Percentiles rank a stretch among this genome's conserved stretches.
phyloP scores from a whole-genome alignment of 2,329 filamentous ascomycete species.

The Fonsecaea monophora region DNA sequence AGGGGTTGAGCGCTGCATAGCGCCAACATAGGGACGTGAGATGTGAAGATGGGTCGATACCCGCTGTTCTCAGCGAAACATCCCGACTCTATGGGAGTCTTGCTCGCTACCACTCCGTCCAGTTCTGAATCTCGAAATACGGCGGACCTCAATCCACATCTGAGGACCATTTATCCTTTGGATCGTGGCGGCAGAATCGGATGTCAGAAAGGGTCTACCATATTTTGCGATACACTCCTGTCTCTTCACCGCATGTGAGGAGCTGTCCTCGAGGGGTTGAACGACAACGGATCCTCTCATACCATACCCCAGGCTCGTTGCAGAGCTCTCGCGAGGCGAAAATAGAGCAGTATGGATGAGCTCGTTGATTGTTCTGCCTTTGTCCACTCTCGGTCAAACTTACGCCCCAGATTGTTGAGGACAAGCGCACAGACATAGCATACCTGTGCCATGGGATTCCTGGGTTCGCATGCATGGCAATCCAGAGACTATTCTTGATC shows the following conservation, averaged over 20 bases:
- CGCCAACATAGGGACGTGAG: not conserved
- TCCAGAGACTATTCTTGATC: too few relatives aligned
- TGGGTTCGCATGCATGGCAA: too few relatives aligned
- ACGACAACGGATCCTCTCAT: not conserved
- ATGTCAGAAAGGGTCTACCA: not conserved
- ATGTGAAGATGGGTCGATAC: not conserved
- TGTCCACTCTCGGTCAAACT: conserved; percentile 39
- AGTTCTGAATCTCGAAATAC: not conserved
- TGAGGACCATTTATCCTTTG: not conserved
- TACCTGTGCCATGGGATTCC: too few relatives aligned
- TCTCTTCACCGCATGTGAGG: not conserved
- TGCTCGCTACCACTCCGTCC: not conserved
- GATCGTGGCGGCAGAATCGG: not conserved
- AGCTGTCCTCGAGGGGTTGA: not conserved
- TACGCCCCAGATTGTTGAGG: conserved; percentile 41
- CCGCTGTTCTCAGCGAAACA: not conserved
- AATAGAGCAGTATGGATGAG: not conserved
- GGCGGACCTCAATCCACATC: not conserved
- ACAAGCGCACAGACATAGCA: not conserved
- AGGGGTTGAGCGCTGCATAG: not conserved
- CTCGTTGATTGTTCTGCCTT: not conserved
- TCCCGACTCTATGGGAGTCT: not conserved
- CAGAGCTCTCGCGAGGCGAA: not conserved
- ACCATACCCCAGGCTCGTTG: not conserved
- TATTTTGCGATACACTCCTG: not conserved